Evolutionary conservation across 495 filamentous ascomycete species (phyloP).

Genomic region (Tuber microsphaerosporum): DNA sequence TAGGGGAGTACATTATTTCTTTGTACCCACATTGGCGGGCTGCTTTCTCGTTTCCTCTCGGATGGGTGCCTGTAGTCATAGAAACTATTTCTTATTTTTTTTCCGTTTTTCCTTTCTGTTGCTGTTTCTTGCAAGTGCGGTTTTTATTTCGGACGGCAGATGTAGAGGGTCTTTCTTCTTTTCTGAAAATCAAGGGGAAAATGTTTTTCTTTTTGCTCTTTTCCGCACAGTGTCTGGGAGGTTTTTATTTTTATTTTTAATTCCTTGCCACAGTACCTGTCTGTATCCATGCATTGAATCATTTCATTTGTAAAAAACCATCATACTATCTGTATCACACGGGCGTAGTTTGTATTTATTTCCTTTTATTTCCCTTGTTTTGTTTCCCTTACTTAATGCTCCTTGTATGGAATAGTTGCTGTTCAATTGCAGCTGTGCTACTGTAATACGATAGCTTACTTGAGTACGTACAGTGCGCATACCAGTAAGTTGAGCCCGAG

Average conservation of each 20-base stretch:
- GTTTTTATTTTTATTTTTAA: conserved; percentile 3
- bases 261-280: conserved; percentile 3
- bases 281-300: conserved; percentile 11
- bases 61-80: conserved; percentile 4
- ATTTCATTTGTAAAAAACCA: conserved; percentile 8
- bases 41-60: neutral
- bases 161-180: conserved; percentile 22
- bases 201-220: neutral
- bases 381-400: neutral
- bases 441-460: neutral
- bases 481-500: neutral
- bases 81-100: conserved; percentile 7
- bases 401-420: neutral
- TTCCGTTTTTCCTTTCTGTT: conserved; percentile 10
- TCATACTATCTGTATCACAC: neutral
- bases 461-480: too few species aligned
- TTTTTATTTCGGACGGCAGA: conserved; percentile 7
- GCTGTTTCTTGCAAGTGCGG: conserved; percentile 4
- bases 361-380: neutral
- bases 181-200: conserved; percentile 3
- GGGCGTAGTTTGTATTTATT: conserved; percentile 8
- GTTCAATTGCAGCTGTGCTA: neutral
- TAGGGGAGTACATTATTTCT: conserved; percentile 8
- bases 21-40: neutral
- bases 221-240: neutral